These are phyloP conservation scores for Lachancea fermentati DNA, from an alignment of 805 yeast species.

Conservation along the genomic window DNA sequence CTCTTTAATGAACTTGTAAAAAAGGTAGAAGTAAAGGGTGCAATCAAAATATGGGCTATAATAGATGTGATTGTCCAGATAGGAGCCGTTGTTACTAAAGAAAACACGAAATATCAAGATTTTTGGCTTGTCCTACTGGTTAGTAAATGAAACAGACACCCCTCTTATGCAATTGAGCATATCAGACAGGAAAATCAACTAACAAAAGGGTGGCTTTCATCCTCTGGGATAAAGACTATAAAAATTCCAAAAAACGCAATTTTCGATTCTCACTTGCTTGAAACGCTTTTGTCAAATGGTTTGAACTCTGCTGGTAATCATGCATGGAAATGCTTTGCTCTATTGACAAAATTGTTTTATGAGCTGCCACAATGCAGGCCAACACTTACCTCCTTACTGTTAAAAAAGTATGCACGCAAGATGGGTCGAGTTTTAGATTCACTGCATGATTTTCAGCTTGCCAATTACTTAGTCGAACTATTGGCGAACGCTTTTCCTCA, in stretches of 20 bases:
- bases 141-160: slow-evolving; percentile 8
- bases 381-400: slow-evolving; percentile 10
- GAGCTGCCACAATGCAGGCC: slow-evolving; percentile 12
- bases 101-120: slow-evolving; percentile 6
- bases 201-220: not conserved
- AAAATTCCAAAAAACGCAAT: not conserved
- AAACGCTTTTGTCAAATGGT: slow-evolving; percentile 13
- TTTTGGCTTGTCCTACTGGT: slow-evolving; percentile 12
- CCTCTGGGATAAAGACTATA: not conserved
- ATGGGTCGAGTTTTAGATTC: slow-evolving; percentile 16
- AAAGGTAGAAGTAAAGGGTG: not conserved
- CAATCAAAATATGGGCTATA: slow-evolving; percentile 2
- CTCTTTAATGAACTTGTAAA: not conserved
- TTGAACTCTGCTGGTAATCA: slow-evolving; percentile 8
- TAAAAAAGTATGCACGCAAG: slow-evolving; percentile 8
- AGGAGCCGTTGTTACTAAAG: slow-evolving; percentile 7
- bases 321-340: slow-evolving; percentile 20
- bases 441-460: slow-evolving; percentile 18
- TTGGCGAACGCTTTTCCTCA: slow-evolving; percentile 18
- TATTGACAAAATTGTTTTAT: slow-evolving; percentile 12
- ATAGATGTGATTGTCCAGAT: slow-evolving; percentile 6
- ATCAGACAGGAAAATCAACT: no score
- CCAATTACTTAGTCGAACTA: slow-evolving; percentile 16
- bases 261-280: slow-evolving; percentile 8
- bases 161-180: no score